phyloP scores from a whole-genome alignment of 2,329 filamentous ascomycete species.

The Aspergillus sp. region DNA sequence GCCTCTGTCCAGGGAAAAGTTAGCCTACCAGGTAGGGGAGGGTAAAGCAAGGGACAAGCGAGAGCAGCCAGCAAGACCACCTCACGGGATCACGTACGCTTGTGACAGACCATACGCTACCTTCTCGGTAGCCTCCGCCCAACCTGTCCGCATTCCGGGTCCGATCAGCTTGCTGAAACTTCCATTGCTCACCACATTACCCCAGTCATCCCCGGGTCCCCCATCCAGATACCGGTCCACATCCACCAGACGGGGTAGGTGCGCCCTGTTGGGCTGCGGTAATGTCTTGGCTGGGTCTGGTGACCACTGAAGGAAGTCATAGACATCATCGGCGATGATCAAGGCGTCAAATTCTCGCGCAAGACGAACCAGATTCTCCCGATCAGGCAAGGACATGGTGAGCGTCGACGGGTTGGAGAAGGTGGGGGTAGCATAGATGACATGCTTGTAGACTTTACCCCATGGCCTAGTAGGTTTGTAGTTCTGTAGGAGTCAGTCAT shows the following conservation, averaged over 20 bases:
- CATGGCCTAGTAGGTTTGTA: constrained; percentile 61
- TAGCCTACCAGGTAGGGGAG: constrained; percentile 12
- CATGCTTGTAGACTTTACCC: constrained; percentile 79
- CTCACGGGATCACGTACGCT: constrained; percentile 48
- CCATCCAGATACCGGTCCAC: constrained; percentile 70
- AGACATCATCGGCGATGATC: constrained; percentile 88
- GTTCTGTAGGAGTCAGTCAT: constrained; percentile 38
- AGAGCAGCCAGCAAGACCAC: not conserved
- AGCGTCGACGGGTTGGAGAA: constrained; percentile 86
- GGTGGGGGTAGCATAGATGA: constrained; percentile 86
- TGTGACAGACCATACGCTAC: constrained; percentile 62
- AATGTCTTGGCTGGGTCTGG: constrained; percentile 29
- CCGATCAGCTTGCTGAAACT: constrained; percentile 87
- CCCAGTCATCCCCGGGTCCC: constrained; percentile 65
- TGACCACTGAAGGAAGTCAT: constrained; percentile 87
- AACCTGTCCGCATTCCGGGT: constrained; percentile 83
- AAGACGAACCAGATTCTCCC: constrained; percentile 70
- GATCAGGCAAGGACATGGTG: constrained; percentile 71
- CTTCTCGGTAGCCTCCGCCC: constrained; percentile 72
- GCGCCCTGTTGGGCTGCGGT: constrained; percentile 41
- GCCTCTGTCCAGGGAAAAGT: constrained; percentile 45
- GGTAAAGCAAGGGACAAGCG: constrained; percentile 14
- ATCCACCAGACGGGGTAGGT: constrained; percentile 73
- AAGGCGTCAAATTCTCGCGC: constrained; percentile 79
- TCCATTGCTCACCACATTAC: constrained; percentile 81